phyloP scores from a whole-genome alignment of 1,284 basidiomycete species.

The Pyrrhoderma noxium region DNA sequence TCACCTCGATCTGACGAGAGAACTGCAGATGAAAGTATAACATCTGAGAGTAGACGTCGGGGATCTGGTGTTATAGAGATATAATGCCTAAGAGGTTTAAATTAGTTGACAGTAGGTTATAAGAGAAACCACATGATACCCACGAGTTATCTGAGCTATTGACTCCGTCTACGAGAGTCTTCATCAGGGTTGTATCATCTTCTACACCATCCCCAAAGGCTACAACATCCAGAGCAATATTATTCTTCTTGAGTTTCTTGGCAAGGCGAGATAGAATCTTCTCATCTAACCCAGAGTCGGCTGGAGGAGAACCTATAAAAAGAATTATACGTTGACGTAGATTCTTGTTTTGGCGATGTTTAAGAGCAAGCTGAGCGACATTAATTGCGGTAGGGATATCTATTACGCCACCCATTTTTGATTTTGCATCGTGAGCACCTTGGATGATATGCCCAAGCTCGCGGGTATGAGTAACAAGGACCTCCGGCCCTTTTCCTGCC shows the following conservation, averaged over 20 bases:
- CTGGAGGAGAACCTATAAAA: constrained; percentile 85
- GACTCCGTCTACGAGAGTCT: constrained; percentile 71
- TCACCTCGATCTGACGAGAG: constrained; percentile 72
- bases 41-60: constrained; percentile 73
- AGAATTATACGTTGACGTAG: constrained; percentile 92
- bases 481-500: constrained; percentile 91
- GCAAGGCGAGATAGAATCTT: constrained; percentile 80
- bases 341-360: constrained; percentile 98
- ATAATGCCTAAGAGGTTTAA: constrained; percentile 57
- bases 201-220: constrained; percentile 73
- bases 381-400: constrained; percentile 89
- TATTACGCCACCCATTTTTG: constrained; percentile 70
- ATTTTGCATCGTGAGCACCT: constrained; percentile 65
- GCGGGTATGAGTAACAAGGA: constrained; percentile 92
- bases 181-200: constrained; percentile 57
- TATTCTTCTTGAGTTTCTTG: constrained; percentile 99
- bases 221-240: constrained; percentile 91
- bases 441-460: constrained; percentile 89
- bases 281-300: constrained; percentile 59
- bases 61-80: constrained; percentile 74
- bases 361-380: constrained; percentile 92
- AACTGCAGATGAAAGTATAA: constrained; percentile 75
- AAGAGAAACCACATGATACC: constrained; percentile 26
- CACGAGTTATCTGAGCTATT: constrained; percentile 79
- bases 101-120: neutral